phyloP scores from a whole-genome alignment of 2,329 filamentous ascomycete genomes.

The Xylaria digitata region DNA sequence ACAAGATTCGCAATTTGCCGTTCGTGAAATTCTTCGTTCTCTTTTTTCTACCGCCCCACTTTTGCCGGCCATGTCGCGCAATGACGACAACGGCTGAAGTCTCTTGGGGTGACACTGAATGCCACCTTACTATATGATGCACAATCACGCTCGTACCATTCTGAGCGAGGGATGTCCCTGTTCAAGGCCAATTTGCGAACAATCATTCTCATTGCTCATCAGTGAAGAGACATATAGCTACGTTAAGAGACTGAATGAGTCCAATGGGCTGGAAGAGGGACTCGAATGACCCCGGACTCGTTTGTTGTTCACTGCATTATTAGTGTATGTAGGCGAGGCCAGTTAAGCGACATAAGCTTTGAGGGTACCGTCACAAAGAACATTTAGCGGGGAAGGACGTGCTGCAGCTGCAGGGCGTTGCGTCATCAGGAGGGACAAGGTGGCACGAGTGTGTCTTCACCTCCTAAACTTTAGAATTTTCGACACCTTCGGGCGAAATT shows the following conservation, averaged over 20 bases:
- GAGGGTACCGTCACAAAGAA: conserved; percentile 25
- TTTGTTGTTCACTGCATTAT: conserved; percentile 17
- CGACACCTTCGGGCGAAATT: background rate
- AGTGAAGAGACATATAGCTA: background rate
- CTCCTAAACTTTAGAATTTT: too few species aligned
- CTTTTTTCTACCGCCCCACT: conserved; percentile 30
- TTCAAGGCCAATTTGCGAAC: conserved; percentile 4
- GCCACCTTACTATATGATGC: conserved; percentile 17
- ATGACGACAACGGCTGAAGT: conserved; percentile 38
- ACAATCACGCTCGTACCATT: conserved; percentile 14
- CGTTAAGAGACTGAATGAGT: background rate
- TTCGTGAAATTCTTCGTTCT: conserved; percentile 12
- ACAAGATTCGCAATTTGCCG: conserved; percentile 25
- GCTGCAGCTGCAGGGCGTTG: conserved; percentile 30
- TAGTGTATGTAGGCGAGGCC: conserved; percentile 14
- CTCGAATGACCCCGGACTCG: conserved; percentile 22
- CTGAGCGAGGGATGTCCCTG: background rate
- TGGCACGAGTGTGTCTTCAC: too few species aligned
- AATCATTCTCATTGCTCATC: background rate
- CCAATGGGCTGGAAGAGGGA: conserved; percentile 3
- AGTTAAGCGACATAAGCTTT: conserved; percentile 30
- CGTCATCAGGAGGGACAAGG: conserved; percentile 29
- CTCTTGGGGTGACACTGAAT: conserved; percentile 26
- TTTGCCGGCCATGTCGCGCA: conserved; percentile 28
- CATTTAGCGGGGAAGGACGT: conserved; percentile 29